Evolutionary conservation across 306 rosid genomes (phyloP).

Genomic region (Prunus campanulata): DNA sequence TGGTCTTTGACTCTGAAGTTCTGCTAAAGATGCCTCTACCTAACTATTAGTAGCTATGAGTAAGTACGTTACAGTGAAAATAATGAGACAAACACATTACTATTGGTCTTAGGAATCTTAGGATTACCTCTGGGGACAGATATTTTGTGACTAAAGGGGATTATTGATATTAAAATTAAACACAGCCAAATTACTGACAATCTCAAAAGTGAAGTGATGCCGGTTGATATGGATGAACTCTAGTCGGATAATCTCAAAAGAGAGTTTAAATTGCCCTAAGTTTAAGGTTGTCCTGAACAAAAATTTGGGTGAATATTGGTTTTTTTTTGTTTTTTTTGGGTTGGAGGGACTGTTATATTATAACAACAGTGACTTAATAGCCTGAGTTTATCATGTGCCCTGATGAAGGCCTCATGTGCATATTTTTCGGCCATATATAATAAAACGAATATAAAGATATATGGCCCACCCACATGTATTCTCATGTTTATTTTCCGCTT

Average conservation of each 20-base stretch:
- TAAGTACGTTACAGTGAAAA: background rate
- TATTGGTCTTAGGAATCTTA: background rate
- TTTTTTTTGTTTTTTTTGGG: too few relatives aligned
- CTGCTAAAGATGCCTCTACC: background rate
- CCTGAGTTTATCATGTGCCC: background rate
- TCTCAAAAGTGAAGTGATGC: background rate
- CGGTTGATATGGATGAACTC: background rate
- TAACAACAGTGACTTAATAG: background rate
- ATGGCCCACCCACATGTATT: background rate
- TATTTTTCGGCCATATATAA: background rate
- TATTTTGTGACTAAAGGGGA: background rate
- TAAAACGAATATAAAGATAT: background rate
- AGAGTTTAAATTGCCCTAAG: background rate
- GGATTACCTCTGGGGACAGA: background rate
- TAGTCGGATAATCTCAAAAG: background rate
- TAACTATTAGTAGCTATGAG: background rate
- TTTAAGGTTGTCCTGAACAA: background rate
- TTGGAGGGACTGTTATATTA: background rate
- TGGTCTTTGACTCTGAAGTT: conserved; percentile 1
- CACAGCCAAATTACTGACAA: background rate
- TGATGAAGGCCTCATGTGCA: background rate
- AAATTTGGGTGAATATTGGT: background rate
- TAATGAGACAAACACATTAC: background rate
- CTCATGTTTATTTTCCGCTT: conserved; percentile 25
- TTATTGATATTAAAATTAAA: background rate